These are phyloP conservation scores for Mortierella sp. DNA, from an alignment of 371 early-diverging fungal genomes.

Conservation along the genomic window DNA sequence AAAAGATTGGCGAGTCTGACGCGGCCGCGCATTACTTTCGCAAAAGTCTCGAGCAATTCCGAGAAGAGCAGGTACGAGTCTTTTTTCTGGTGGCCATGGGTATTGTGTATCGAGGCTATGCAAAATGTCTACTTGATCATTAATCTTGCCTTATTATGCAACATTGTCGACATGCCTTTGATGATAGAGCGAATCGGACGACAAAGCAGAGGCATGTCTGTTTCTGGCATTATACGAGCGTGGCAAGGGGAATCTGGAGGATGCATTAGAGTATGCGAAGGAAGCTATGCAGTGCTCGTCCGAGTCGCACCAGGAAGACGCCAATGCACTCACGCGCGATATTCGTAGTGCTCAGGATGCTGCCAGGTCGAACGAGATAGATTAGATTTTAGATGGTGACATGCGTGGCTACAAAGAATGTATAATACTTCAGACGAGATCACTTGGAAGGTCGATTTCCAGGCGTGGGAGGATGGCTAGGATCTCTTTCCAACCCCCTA, in stretches of 20 bases:
- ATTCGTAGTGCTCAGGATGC: conserved; percentile 47
- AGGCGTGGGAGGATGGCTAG: neutral
- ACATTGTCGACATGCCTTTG: neutral
- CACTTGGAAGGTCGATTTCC: neutral
- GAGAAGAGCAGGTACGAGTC: conserved; percentile 59
- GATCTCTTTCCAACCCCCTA: neutral
- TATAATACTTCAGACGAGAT: too few relatives aligned
- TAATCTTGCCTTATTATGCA: neutral
- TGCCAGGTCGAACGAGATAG: conserved; percentile 18
- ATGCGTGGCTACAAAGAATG: neutral
- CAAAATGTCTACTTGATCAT: neutral
- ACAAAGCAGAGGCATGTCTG: conserved; percentile 69
- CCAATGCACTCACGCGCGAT: conserved; percentile 61
- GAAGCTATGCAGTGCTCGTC: conserved; percentile 60
- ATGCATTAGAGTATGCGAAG: conserved; percentile 63
- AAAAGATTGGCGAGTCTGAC: conserved; percentile 63
- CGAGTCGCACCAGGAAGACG: conserved; percentile 65
- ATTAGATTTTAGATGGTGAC: neutral
- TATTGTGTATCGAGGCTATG: neutral
- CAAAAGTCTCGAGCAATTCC: conserved; percentile 61
- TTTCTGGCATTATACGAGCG: conserved; percentile 72
- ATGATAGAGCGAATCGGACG: conserved; percentile 62
- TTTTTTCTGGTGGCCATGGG: neutral
- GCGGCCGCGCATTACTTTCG: conserved; percentile 74
- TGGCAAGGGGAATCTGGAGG: conserved; percentile 59